Evolutionary conservation across 2,329 filamentous ascomycete species (phyloP).

Genomic region (Lachnellula subtilissima): DNA sequence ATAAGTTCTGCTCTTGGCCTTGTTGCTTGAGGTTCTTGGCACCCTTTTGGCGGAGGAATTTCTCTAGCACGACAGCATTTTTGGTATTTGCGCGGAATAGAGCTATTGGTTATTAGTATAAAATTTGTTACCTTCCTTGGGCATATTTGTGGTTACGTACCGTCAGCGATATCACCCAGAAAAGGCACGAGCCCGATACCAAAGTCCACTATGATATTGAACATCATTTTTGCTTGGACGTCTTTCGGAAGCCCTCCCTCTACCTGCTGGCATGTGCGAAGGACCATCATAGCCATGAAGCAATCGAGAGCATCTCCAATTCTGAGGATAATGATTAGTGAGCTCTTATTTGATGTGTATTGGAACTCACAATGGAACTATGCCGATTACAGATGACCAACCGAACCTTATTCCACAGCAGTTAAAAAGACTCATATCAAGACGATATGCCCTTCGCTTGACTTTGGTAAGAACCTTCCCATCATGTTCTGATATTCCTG

Average conservation of each 20-base stretch:
- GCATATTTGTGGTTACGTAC: slow-evolving; percentile 25
- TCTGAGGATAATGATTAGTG: slow-evolving; percentile 38
- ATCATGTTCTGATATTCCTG: slow-evolving; percentile 79
- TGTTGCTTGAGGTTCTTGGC: slow-evolving; percentile 48
- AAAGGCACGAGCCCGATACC: slow-evolving; percentile 69
- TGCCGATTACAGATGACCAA: slow-evolving; percentile 79
- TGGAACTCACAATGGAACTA: slow-evolving; percentile 70
- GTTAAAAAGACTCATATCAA: slow-evolving; percentile 81
- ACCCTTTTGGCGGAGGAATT: slow-evolving; percentile 64
- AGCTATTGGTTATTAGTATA: not conserved
- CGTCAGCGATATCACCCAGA: slow-evolving; percentile 70
- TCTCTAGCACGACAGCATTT: slow-evolving; percentile 63
- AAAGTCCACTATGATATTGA: slow-evolving; percentile 75
- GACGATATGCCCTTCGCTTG: slow-evolving; percentile 76
- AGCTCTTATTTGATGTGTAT: slow-evolving; percentile 6
- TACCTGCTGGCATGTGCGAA: slow-evolving; percentile 66
- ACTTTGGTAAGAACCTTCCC: slow-evolving; percentile 77
- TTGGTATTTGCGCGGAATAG: slow-evolving; percentile 70
- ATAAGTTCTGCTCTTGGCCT: slow-evolving; percentile 42
- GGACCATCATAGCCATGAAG: slow-evolving; percentile 69
- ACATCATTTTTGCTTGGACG: slow-evolving; percentile 66
- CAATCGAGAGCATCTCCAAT: slow-evolving; percentile 72
- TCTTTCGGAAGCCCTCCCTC: slow-evolving; percentile 67
- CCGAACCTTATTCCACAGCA: slow-evolving; percentile 80
- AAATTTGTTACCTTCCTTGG: not conserved